Conservation (phyloP, 1,284 basidiomycete genomes). For the Vanrija sp. region DNA sequence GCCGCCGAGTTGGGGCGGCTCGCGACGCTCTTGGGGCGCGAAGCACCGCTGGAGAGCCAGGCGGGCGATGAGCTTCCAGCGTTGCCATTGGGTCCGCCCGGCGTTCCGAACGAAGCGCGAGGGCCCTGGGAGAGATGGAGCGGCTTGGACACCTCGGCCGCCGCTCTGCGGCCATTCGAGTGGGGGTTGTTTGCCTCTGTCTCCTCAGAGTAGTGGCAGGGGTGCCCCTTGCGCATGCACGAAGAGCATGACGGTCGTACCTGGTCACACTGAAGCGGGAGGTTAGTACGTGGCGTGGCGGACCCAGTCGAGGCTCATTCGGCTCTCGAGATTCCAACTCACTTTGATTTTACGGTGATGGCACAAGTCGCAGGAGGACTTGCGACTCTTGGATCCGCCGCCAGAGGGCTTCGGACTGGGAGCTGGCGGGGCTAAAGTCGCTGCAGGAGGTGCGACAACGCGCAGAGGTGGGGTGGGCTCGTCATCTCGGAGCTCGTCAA, state of each 20-base stretch:
- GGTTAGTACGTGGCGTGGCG: constrained; percentile 1
- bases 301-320: too few relatives aligned
- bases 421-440: background rate
- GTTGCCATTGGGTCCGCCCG: constrained; percentile 2
- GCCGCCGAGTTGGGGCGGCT: constrained; percentile 11
- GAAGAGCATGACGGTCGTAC: constrained; percentile 35
- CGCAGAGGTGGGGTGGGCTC: constrained; percentile 6
- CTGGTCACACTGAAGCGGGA: constrained; percentile 34
- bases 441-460: background rate
- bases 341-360: constrained; percentile 44
- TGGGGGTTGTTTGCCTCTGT: constrained; percentile 26
- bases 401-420: constrained; percentile 18
- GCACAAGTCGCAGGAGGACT: constrained; percentile 40
- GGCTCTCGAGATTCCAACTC: constrained; percentile 6
- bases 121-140: background rate
- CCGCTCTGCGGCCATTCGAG: constrained; percentile 1
- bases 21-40: constrained; percentile 10
- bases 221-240: constrained; percentile 34
- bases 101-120: background rate
- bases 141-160: constrained; percentile 3
- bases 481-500: constrained; percentile 24
- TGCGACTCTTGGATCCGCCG: constrained; percentile 22
- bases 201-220: constrained; percentile 37
- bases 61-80: constrained; percentile 10
- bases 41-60: constrained; percentile 14